Percentiles rank a stretch among this genome's conserved stretches.
These are phyloP conservation scores for Mycothermus thermophilus DNA, from an alignment of 495 filamentous ascomycete species.

Conservation along the genomic window DNA sequence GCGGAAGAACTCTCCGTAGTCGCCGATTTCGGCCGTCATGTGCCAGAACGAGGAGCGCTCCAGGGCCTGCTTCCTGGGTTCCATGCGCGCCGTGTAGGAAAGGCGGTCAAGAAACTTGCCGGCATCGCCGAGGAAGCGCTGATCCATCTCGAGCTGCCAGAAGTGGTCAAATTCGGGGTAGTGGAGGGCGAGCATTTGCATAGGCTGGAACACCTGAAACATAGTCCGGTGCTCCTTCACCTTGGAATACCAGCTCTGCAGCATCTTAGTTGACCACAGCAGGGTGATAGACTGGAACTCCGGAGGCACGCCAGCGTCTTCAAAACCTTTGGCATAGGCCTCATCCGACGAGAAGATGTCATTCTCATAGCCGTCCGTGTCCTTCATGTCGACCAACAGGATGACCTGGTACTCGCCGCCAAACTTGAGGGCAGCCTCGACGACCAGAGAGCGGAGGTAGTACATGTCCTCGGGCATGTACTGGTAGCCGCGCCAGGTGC, in stretches of 20 bases:
- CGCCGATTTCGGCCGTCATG: conserved; percentile 18
- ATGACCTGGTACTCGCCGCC: conserved; percentile 47
- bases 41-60: conserved; percentile 27
- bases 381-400: conserved; percentile 44
- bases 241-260: conserved; percentile 27
- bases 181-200: conserved; percentile 44
- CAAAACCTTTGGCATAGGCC: conserved; percentile 34
- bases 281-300: conserved; percentile 43
- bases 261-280: conserved; percentile 38
- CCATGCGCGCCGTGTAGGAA: conserved; percentile 35
- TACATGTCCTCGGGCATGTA: conserved; percentile 28
- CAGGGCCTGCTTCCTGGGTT: conserved; percentile 36
- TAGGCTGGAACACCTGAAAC: conserved; percentile 27
- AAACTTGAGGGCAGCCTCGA: conserved; percentile 38
- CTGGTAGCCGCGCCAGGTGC: conserved; percentile 30
- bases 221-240: conserved; percentile 25
- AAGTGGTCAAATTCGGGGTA: conserved; percentile 46
- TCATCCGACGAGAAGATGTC: conserved; percentile 39
- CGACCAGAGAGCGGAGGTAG: conserved; percentile 42
- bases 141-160: conserved; percentile 51
- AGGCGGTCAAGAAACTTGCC: conserved; percentile 38
- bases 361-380: conserved; percentile 25
- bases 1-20: conserved; percentile 11
- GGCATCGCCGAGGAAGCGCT: conserved; percentile 43
- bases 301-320: conserved; percentile 34